phyloP scores from a whole-genome alignment of 192 early-diverging fungal species.

The Lobosporangium transversale region DNA sequence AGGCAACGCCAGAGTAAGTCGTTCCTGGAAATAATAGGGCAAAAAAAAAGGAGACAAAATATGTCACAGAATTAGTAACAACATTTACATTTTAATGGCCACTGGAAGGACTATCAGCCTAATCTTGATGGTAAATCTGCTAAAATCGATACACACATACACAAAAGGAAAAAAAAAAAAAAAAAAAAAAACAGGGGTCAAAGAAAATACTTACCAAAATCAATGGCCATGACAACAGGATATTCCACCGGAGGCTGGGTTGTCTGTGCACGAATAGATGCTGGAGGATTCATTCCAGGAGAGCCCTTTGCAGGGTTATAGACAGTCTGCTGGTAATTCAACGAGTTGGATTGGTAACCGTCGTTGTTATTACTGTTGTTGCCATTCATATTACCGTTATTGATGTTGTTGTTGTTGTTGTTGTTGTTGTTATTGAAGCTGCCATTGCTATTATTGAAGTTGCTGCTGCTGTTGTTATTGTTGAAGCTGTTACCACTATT shows the following conservation, averaged over 20 bases:
- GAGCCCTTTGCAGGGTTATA: slow-evolving; percentile 14
- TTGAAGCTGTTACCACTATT: not conserved
- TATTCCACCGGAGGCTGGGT: slow-evolving; percentile 42
- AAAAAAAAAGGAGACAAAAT: slow-evolving; percentile 16
- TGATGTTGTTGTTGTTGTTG: slow-evolving; percentile 1
- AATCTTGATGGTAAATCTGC: too few relatives aligned
- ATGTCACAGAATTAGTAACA: slow-evolving; percentile 14
- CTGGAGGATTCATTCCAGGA: slow-evolving; percentile 6
- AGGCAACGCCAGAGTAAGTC: slow-evolving; percentile 59
- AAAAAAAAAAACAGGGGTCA: not conserved
- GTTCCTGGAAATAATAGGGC: slow-evolving; percentile 41
- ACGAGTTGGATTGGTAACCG: slow-evolving; percentile 16
- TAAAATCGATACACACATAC: too few relatives aligned
- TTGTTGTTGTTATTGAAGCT: not conserved
- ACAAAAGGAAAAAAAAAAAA: too few relatives aligned
- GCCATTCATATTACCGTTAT: not conserved
- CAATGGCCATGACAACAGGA: slow-evolving; percentile 55
- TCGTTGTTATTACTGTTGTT: slow-evolving; percentile 20
- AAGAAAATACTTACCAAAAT: slow-evolving; percentile 45
- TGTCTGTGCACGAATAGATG: slow-evolving; percentile 21
- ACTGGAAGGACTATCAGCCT: too few relatives aligned
- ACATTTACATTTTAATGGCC: not conserved
- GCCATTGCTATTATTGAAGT: slow-evolving; percentile 1
- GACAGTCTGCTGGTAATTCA: slow-evolving; percentile 42
- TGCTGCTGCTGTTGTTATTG: slow-evolving; percentile 9